Conservation (phyloP, 1,284 basidiomycete genomes). For the Cystobasidiaceae sp. region DNA sequence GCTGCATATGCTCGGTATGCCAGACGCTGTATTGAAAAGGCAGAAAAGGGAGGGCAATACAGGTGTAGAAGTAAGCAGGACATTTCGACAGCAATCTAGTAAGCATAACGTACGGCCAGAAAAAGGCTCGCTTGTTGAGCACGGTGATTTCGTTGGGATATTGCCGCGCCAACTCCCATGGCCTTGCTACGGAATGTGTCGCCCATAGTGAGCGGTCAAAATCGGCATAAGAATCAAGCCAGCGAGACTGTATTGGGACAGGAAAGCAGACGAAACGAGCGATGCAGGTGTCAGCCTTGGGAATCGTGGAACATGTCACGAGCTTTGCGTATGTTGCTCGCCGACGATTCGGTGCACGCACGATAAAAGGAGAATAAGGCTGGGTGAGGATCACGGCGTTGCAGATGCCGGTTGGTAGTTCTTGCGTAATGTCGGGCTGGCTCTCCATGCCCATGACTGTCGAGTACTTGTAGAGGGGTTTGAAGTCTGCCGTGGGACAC, state of each 20-base stretch:
- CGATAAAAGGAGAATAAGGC: slow-evolving; percentile 49
- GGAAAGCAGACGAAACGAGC: too few relatives aligned
- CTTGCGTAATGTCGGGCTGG: slow-evolving; percentile 33
- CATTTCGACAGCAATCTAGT: too few relatives aligned
- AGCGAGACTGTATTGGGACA: neutral
- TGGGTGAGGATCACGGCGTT: slow-evolving; percentile 52
- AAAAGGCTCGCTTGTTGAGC: slow-evolving; percentile 50
- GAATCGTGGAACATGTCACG: neutral
- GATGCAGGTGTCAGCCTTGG: too few relatives aligned
- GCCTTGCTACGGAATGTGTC: slow-evolving; percentile 21
- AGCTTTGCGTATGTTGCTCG: too few relatives aligned
- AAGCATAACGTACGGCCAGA: slow-evolving; percentile 49
- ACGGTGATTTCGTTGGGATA: slow-evolving; percentile 51
- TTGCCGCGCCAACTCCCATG: slow-evolving; percentile 26
- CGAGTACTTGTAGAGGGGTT: slow-evolving; percentile 35
- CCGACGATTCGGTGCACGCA: slow-evolving; percentile 24
- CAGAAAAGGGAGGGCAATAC: neutral
- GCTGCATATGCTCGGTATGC: slow-evolving; percentile 31
- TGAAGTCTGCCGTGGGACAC: slow-evolving; percentile 14
- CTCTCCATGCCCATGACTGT: slow-evolving; percentile 52
- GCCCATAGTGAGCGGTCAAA: slow-evolving; percentile 30
- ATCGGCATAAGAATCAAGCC: slow-evolving; percentile 27
- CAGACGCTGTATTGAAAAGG: neutral
- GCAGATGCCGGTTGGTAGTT: slow-evolving; percentile 47
- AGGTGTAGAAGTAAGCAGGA: neutral